phyloP scores from a whole-genome alignment of 1,139 yeast genomes.

The Diutina sp. region DNA sequence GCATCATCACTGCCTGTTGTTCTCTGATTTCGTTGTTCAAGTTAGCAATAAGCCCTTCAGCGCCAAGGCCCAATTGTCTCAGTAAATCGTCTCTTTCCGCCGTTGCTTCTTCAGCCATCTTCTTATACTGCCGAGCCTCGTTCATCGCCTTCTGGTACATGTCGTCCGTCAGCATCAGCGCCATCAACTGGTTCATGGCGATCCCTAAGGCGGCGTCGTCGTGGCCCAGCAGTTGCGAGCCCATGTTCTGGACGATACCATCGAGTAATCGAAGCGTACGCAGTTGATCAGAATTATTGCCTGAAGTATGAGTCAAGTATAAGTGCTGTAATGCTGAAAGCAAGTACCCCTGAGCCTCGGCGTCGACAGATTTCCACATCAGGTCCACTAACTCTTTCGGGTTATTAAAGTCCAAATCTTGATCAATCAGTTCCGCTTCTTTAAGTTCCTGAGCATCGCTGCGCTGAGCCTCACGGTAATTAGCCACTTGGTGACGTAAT shows the following conservation, averaged over 20 bases:
- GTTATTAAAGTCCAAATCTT: constrained; percentile 53
- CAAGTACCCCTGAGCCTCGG: constrained; percentile 62
- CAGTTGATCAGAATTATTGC: constrained; percentile 36
- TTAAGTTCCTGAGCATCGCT: constrained; percentile 59
- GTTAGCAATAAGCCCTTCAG: constrained; percentile 71
- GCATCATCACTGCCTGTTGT: constrained; percentile 51
- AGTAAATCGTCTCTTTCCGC: constrained; percentile 79
- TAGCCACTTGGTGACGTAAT: constrained; percentile 52
- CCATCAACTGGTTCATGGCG: constrained; percentile 67
- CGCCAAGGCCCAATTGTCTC: constrained; percentile 64
- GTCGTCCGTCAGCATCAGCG: constrained; percentile 82
- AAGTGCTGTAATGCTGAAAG: constrained; percentile 76
- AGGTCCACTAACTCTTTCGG: constrained; percentile 62
- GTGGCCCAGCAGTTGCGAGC: constrained; percentile 36
- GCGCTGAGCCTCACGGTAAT: constrained; percentile 53
- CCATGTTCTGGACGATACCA: constrained; percentile 70
- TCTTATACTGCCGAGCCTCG: constrained; percentile 57
- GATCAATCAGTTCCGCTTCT: constrained; percentile 47
- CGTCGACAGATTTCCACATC: constrained; percentile 61
- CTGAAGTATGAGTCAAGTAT: constrained; percentile 58
- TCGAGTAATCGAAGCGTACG: constrained; percentile 71
- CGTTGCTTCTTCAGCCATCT: constrained; percentile 63
- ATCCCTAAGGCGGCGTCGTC: constrained; percentile 70
- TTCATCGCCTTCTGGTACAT: constrained; percentile 69
- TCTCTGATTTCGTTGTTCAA: constrained; percentile 61